A percentile compares a stretch with the other conserved stretches of the same genome.
Evolutionary conservation across 2,329 filamentous ascomycete genomes (phyloP).

Genomic region (Venturia asperata): DNA sequence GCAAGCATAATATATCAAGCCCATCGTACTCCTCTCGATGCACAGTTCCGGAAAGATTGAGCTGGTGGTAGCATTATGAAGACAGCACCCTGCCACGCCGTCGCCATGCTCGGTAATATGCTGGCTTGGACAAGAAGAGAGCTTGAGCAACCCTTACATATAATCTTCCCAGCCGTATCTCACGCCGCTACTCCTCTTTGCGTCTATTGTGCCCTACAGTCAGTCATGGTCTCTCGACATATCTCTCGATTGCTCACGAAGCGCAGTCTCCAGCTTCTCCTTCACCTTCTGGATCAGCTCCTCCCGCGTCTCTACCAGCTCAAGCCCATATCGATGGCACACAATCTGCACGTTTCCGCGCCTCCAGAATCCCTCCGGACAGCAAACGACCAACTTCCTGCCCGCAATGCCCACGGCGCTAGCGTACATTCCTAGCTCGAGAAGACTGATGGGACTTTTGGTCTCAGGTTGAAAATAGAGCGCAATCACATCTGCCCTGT

Average conservation of each 20-base stretch:
- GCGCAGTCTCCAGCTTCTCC: constrained; percentile 26
- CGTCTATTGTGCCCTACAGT: not conserved
- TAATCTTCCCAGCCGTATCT: not conserved
- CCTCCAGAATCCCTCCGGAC: constrained; percentile 47
- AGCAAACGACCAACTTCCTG: constrained; percentile 48
- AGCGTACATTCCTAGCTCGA: constrained; percentile 54
- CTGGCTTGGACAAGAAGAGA: not conserved
- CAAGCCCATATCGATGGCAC: constrained; percentile 43
- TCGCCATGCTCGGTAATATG: not conserved
- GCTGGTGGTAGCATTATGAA: not conserved
- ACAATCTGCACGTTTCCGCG: constrained; percentile 55
- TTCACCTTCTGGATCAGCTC: constrained; percentile 35
- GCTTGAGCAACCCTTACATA: not conserved
- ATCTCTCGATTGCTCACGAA: constrained; percentile 7
- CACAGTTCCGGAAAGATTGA: not conserved
- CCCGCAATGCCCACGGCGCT: constrained; percentile 21
- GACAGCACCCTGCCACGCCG: not conserved
- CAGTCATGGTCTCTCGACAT: constrained; percentile 11
- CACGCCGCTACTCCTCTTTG: not conserved
- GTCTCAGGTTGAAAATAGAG: constrained; percentile 51
- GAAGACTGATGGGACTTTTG: constrained; percentile 49
- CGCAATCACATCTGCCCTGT: constrained; percentile 47
- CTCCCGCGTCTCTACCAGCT: constrained; percentile 38
- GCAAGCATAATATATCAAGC: not conserved
- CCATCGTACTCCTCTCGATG: not conserved